Conservation (phyloP, 768 basidiomycete species). For the Pholiota molesta region DNA sequence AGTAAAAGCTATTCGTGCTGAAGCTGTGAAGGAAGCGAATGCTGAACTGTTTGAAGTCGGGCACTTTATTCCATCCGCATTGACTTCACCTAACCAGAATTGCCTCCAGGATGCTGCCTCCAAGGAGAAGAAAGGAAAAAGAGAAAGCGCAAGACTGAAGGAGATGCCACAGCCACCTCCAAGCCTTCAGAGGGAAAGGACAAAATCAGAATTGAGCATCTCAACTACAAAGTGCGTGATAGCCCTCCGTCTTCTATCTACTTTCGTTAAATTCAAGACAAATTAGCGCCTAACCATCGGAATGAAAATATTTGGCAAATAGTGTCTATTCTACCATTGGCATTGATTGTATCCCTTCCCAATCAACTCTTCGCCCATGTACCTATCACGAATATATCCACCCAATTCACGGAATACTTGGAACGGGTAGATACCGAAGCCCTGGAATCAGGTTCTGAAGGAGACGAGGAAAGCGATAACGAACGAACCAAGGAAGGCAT, state of each 20-base stretch:
- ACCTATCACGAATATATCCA: slow-evolving; percentile 90
- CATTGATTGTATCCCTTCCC: slow-evolving; percentile 91
- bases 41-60: slow-evolving; percentile 74
- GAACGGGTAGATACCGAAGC: slow-evolving; percentile 63
- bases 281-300: slow-evolving; percentile 75
- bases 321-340: slow-evolving; percentile 83
- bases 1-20: slow-evolving; percentile 81
- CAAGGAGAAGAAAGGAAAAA: slow-evolving; percentile 45
- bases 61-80: slow-evolving; percentile 6
- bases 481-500: slow-evolving; percentile 35
- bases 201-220: slow-evolving; percentile 78
- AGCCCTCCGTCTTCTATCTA: background rate
- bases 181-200: slow-evolving; percentile 48
- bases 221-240: slow-evolving; percentile 83
- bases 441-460: slow-evolving; percentile 45
- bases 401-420: slow-evolving; percentile 72
- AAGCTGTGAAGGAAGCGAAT: slow-evolving; percentile 84
- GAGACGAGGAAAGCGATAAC: slow-evolving; percentile 51
- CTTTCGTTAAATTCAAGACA: background rate
- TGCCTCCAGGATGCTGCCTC: slow-evolving; percentile 44
- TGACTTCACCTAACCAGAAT: slow-evolving; percentile 3
- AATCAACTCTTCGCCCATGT: slow-evolving; percentile 93
- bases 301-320: slow-evolving; percentile 90
- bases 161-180: slow-evolving; percentile 27
- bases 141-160: slow-evolving; percentile 50